Percentiles rank a stretch among this genome's conserved stretches.
Evolutionary conservation across 495 filamentous ascomycete species (phyloP).

Genomic region (Sporormia fimetaria): DNA sequence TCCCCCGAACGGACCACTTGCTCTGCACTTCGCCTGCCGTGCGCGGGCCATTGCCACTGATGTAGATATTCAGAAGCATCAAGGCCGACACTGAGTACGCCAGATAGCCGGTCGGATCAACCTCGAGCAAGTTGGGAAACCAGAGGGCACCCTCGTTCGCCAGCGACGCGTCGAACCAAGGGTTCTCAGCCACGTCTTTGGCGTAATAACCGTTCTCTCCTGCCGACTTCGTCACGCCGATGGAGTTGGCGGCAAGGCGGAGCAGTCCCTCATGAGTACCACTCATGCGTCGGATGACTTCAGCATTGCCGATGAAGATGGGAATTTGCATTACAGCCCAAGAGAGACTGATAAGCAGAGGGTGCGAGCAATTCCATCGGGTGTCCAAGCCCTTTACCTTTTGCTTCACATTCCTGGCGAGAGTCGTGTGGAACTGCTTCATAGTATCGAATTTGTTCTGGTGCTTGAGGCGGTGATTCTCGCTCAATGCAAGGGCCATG

Average conservation of each 20-base stretch:
- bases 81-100: conserved; percentile 16
- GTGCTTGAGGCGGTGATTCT: conserved; percentile 26
- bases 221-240: neutral
- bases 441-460: conserved; percentile 42
- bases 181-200: neutral
- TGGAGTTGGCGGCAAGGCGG: conserved; percentile 29
- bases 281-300: conserved; percentile 53
- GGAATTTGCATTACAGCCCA: conserved; percentile 45
- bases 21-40: neutral
- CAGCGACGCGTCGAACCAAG: conserved; percentile 43
- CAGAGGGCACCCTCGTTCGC: conserved; percentile 63
- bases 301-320: conserved; percentile 56
- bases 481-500: conserved; percentile 28
- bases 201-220: neutral
- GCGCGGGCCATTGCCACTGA: neutral
- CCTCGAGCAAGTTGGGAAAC: conserved; percentile 62
- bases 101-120: conserved; percentile 59
- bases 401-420: neutral
- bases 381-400: conserved; percentile 23
- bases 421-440: neutral
- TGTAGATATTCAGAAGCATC: conserved; percentile 18
- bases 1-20: neutral
- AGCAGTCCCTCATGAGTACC: conserved; percentile 46
- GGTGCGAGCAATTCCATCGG: conserved; percentile 12
- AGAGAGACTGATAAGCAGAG: conserved; percentile 4